Evolutionary conservation across 1,284 basidiomycete genomes (phyloP).

Genomic region (Microbotryum saponariae): DNA sequence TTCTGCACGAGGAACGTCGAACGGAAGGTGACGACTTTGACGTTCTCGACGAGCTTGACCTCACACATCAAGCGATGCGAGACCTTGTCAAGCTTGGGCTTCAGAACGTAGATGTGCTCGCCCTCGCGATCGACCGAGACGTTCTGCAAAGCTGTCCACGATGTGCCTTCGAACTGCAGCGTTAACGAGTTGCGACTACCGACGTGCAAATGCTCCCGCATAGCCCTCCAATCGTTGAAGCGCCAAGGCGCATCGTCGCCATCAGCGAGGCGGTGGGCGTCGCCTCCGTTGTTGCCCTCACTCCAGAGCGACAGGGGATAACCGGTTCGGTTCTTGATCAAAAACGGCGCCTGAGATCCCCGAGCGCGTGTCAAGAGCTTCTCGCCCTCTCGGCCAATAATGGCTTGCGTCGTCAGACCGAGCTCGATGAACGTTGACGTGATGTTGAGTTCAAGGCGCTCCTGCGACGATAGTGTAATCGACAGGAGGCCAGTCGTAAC

Average conservation of each 20-base stretch:
- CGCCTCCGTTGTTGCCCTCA: slow-evolving; percentile 28
- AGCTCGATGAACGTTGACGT: slow-evolving; percentile 88
- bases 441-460: slow-evolving; percentile 84
- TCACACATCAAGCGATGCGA: slow-evolving; percentile 82
- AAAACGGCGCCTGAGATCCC: slow-evolving; percentile 86
- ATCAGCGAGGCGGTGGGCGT: slow-evolving; percentile 47
- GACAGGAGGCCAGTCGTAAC: slow-evolving; percentile 37
- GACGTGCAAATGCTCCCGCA: slow-evolving; percentile 76
- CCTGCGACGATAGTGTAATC: slow-evolving; percentile 63
- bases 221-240: slow-evolving; percentile 92
- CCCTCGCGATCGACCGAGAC: slow-evolving; percentile 93
- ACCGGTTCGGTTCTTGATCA: slow-evolving; percentile 85
- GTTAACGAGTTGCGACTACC: slow-evolving; percentile 69
- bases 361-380: slow-evolving; percentile 62
- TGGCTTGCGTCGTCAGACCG: slow-evolving; percentile 62
- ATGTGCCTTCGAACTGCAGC: slow-evolving; percentile 72
- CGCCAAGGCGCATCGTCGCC: slow-evolving; percentile 84
- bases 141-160: slow-evolving; percentile 83
- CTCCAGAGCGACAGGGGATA: slow-evolving; percentile 48
- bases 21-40: slow-evolving; percentile 89
- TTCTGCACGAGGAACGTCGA: slow-evolving; percentile 94
- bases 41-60: slow-evolving; percentile 81
- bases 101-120: slow-evolving; percentile 77
- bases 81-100: slow-evolving; percentile 68
- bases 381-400: slow-evolving; percentile 67